Base-by-base conservation (phyloP, 352 stramenopile species). In the Saprolegnia parasitica region DNA sequence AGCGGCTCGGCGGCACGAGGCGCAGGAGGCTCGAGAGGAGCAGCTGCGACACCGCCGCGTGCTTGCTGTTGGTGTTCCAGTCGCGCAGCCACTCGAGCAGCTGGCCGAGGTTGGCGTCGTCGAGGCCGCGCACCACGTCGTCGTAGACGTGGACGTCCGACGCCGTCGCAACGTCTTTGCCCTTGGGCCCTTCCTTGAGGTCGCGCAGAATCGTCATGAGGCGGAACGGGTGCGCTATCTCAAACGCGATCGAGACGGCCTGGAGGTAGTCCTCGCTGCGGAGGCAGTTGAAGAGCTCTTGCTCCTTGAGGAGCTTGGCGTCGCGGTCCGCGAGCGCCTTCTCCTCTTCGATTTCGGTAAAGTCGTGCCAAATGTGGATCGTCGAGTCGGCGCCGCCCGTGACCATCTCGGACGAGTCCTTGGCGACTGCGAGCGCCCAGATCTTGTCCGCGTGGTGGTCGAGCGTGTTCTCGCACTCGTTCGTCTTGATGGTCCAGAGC, bases 401-500 rank as follows among this genome's bases (percentile, higher is more conserved):
- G 24, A 97, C 86, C 58, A 98, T 86, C 71, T 93, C 86, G 16
- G 85, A 95, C 50, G 84, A 89, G 81, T 92, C 84, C 76, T 91
- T 84, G 29, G 89, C 93, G 23, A 90, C 81, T 20, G 88, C 94
- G 13, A 99, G 75, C 3, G 96, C 93, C 97, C 97, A 99, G 67
- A 99, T 90, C 77, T 98, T 98, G 80, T 99, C 96, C 70, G 90
- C 86, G 80, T 99, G 96, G 8, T 94, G 90, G 78, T 99, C 96
- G 56, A 99, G 77, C 10, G 97, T 99, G 20, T 86, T 87, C 71
- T 98, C 94, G 74, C 96, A 99, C 77, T 99, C 96, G 77, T 98
- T 98, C 58, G 88, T 98, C 63, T 96, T 89, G 75, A 99, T 98
- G 10, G 95, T 99, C 96, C 97, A 99, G 23, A 99, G 78, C 79